These are phyloP conservation scores for Metarhizium guizhouense DNA, from an alignment of 2,329 filamentous ascomycete species.

Conservation along the genomic window DNA sequence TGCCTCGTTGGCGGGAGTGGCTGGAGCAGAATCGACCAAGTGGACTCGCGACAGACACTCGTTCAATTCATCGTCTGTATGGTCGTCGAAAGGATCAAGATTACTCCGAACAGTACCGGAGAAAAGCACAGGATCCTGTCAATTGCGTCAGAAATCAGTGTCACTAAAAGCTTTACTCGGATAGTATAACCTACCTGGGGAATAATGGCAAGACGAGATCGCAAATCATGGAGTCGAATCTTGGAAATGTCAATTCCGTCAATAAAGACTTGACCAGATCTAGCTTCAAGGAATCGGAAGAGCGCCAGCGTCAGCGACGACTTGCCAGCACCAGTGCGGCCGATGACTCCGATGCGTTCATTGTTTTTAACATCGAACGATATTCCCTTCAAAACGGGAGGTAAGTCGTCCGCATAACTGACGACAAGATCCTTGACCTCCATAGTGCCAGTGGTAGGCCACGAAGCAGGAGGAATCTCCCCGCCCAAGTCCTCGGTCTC, in stretches of 20 bases:
- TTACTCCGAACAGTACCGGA: slow-evolving; percentile 70
- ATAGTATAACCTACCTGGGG: slow-evolving; percentile 39
- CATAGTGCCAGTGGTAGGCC: slow-evolving; percentile 66
- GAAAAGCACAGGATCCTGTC: slow-evolving; percentile 69
- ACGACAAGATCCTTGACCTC: slow-evolving; percentile 67
- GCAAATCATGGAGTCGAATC: slow-evolving; percentile 59
- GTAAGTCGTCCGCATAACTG: slow-evolving; percentile 61
- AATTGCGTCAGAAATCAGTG: not conserved
- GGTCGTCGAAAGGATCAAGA: slow-evolving; percentile 66
- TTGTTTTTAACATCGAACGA: slow-evolving; percentile 58
- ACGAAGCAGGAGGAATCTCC: slow-evolving; percentile 54
- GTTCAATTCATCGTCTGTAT: slow-evolving; percentile 58
- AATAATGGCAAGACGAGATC: slow-evolving; percentile 71
- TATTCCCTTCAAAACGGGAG: slow-evolving; percentile 60
- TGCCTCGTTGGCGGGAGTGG: slow-evolving; percentile 29
- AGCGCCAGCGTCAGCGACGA: slow-evolving; percentile 66
- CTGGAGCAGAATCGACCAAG: slow-evolving; percentile 39
- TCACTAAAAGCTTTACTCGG: not conserved
- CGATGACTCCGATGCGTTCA: slow-evolving; percentile 67
- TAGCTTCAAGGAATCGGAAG: slow-evolving; percentile 67
- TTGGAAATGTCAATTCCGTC: slow-evolving; percentile 69
- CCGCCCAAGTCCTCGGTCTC: slow-evolving; percentile 58
- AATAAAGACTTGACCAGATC: slow-evolving; percentile 56
- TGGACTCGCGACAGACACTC: slow-evolving; percentile 65
- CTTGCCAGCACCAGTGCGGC: slow-evolving; percentile 71